These are phyloP conservation scores for Acanthamoeba divionensis DNA, from an alignment of 208 protist genomes.

Conservation along the genomic window DNA sequence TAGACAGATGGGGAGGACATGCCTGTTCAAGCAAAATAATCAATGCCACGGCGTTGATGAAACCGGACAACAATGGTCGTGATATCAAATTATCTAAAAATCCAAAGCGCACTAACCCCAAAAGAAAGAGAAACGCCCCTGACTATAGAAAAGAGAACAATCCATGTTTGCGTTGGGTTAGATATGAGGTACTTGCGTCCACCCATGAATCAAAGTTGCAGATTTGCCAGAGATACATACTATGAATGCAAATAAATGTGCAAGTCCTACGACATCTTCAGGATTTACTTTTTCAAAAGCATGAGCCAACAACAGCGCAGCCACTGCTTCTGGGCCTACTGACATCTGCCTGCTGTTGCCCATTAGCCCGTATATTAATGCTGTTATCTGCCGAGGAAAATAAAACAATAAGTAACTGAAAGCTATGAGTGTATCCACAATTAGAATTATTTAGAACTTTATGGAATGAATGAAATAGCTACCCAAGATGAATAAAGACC, in stretches of 20 bases:
- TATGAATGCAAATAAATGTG: slow-evolving; percentile 25
- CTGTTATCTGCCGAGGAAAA: neutral
- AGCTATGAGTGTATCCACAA: too few relatives aligned
- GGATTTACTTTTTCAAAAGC: slow-evolving; percentile 17
- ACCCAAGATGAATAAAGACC: slow-evolving; percentile 46
- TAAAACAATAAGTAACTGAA: too few relatives aligned
- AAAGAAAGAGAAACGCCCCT: neutral
- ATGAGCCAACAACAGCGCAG: neutral
- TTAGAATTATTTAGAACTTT: too few relatives aligned
- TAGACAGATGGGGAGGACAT: too few relatives aligned
- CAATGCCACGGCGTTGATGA: slow-evolving; percentile 39
- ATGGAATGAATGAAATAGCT: too few relatives aligned
- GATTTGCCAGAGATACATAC: neutral
- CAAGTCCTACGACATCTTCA: slow-evolving; percentile 20
- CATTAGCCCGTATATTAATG: slow-evolving; percentile 21
- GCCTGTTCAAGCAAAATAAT: slow-evolving; percentile 30
- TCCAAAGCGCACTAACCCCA: slow-evolving; percentile 34
- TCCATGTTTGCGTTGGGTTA: neutral
- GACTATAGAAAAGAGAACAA: neutral
- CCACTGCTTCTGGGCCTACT: slow-evolving; percentile 24
- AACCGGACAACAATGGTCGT: slow-evolving; percentile 1
- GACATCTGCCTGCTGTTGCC: slow-evolving; percentile 49
- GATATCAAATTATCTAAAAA: slow-evolving; percentile 41
- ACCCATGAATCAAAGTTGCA: neutral
- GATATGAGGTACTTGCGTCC: neutral